Evolutionary conservation across 1,284 basidiomycete species (phyloP).

Genomic region (Pyrrhoderma lamaoense): DNA sequence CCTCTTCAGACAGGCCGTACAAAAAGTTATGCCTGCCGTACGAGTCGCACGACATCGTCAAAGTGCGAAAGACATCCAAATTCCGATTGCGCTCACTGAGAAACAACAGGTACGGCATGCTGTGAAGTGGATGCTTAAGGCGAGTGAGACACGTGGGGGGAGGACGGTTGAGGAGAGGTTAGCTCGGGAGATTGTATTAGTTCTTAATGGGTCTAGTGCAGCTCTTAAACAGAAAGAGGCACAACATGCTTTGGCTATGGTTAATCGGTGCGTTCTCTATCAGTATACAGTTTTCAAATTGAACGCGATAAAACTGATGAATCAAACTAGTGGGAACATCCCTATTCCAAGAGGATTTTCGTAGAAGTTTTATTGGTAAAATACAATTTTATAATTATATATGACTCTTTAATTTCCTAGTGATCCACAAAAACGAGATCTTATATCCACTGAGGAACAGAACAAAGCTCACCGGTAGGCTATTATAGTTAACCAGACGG

Average conservation of each 20-base stretch:
- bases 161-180: slow-evolving; percentile 56
- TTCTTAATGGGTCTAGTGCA: slow-evolving; percentile 54
- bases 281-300: background rate
- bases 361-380: too few species aligned
- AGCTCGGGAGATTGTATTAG: slow-evolving; percentile 65
- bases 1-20: slow-evolving; percentile 67
- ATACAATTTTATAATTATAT: too few species aligned
- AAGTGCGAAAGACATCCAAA: slow-evolving; percentile 55
- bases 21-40: slow-evolving; percentile 61
- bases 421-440: too few species aligned
- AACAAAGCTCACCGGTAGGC: too few species aligned
- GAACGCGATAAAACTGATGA: background rate
- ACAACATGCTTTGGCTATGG: slow-evolving; percentile 65
- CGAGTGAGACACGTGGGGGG: slow-evolving; percentile 44
- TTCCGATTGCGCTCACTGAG: slow-evolving; percentile 68
- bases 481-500: too few species aligned
- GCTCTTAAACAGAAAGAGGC: slow-evolving; percentile 52
- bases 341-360: background rate
- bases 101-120: slow-evolving; percentile 66
- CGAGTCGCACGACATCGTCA: slow-evolving; percentile 40
- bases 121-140: slow-evolving; percentile 60
- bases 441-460: too few species aligned
- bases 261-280: slow-evolving; percentile 61
- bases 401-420: too few species aligned
- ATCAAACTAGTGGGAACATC: background rate